Evolutionary conservation across 805 yeast species (phyloP).

Genomic region (Ogataea dorogensis): DNA sequence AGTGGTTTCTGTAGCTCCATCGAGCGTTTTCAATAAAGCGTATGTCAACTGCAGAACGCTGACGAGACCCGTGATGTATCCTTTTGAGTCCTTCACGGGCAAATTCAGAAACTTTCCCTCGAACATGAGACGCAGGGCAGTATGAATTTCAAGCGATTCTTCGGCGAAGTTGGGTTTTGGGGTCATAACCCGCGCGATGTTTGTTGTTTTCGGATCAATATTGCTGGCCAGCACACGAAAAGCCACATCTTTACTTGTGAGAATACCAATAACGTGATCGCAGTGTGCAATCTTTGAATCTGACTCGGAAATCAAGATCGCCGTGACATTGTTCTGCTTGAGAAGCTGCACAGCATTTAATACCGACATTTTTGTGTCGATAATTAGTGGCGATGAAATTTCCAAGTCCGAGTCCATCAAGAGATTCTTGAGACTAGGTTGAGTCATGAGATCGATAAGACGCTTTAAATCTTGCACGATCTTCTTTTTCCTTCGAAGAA

Average conservation of each 20-base stretch:
- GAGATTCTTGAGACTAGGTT: constrained; percentile 38
- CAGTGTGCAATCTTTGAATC: constrained; percentile 19
- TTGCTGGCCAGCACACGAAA: constrained; percentile 40
- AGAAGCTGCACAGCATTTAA: constrained; percentile 40
- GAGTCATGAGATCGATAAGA: constrained; percentile 40
- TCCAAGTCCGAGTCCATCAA: constrained; percentile 27
- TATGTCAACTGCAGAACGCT: constrained; percentile 45
- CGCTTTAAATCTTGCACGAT: constrained; percentile 36
- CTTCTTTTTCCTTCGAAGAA: constrained; percentile 26
- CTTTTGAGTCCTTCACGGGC: constrained; percentile 37
- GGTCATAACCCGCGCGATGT: constrained; percentile 44
- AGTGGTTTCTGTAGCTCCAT: constrained; percentile 28
- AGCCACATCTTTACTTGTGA: constrained; percentile 46
- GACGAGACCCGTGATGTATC: constrained; percentile 39
- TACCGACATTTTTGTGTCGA: constrained; percentile 39
- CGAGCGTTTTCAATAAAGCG: constrained; percentile 38
- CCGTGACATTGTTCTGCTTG: constrained; percentile 39
- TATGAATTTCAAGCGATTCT: constrained; percentile 38
- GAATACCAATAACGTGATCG: constrained; percentile 42
- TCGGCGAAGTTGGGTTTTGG: constrained; percentile 47
- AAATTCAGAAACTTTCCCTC: constrained; percentile 45
- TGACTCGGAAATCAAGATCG: constrained; percentile 39
- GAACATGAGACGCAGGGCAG: constrained; percentile 45
- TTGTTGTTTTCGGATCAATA: constrained; percentile 36
- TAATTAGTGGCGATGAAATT: constrained; percentile 33